Conservation (phyloP, 306 rosid species). For the Pyrus betulifolia region DNA sequence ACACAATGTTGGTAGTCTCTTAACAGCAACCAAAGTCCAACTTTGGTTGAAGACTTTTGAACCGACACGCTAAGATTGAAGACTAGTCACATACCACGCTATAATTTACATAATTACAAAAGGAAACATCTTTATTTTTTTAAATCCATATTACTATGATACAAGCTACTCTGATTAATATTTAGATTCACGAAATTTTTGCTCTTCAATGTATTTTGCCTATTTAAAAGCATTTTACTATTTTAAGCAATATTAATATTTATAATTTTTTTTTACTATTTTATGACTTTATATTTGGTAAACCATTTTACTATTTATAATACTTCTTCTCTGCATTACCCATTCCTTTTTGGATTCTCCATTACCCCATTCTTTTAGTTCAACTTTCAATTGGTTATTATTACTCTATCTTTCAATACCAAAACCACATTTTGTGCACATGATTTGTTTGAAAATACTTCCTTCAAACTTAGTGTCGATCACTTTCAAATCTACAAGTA, state of each 20-base stretch:
- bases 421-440: background rate
- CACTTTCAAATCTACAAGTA: background rate
- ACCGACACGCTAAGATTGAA: background rate
- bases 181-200: background rate
- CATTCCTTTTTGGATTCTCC: background rate
- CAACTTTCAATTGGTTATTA: background rate
- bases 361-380: background rate
- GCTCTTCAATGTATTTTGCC: background rate
- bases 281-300: background rate
- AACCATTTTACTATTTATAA: background rate
- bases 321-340: background rate
- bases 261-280: background rate
- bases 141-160: background rate
- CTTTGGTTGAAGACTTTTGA: background rate
- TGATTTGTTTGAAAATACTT: background rate
- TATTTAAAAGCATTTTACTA: too few relatives aligned
- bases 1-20: background rate
- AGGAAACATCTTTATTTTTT: background rate
- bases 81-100: background rate
- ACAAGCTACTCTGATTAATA: too few relatives aligned
- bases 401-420: background rate
- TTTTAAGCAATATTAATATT: too few relatives aligned
- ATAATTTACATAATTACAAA: background rate
- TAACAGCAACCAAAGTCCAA: background rate
- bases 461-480: background rate